A percentile compares a stretch with the other conserved stretches of the same genome.
These are phyloP conservation scores for Polyplosphaeria fusca DNA, from an alignment of 495 filamentous ascomycete species.

Conservation along the genomic window DNA sequence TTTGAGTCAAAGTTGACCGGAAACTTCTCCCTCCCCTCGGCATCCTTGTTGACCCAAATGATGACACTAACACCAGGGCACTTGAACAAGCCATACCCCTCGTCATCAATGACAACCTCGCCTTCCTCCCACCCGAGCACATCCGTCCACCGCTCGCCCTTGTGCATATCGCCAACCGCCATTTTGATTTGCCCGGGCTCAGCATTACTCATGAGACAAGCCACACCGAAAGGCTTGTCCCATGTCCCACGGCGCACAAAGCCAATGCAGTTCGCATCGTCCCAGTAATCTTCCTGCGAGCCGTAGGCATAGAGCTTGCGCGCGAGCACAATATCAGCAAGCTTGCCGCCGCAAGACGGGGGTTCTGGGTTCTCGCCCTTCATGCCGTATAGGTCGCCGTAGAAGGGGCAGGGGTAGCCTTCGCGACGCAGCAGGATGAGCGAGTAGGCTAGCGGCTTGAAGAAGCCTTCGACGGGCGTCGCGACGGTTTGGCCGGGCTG, in stretches of 20 bases:
- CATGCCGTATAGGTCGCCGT: conserved; percentile 73
- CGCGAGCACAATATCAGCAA: conserved; percentile 61
- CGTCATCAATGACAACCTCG: conserved; percentile 40
- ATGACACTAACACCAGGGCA: conserved; percentile 33
- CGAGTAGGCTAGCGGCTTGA: conserved; percentile 44
- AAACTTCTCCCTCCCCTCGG: conserved; percentile 37
- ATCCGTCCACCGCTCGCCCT: conserved; percentile 41
- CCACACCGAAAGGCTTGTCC: conserved; percentile 34
- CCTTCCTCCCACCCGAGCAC: conserved; percentile 32
- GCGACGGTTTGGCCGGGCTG: conserved; percentile 44
- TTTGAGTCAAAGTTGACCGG: conserved; percentile 38
- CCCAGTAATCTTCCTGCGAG: conserved; percentile 65
- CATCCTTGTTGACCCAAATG: conserved; percentile 40
- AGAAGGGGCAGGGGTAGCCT: conserved; percentile 71
- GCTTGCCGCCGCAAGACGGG: conserved; percentile 57
- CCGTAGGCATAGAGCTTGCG: conserved; percentile 70
- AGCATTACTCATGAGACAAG: conserved; percentile 39
- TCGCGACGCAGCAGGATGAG: conserved; percentile 61
- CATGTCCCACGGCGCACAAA: conserved; percentile 61
- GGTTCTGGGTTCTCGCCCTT: conserved; percentile 50
- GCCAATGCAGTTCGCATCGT: conserved; percentile 64
- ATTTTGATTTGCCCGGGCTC: conserved; percentile 34
- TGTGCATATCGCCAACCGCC: conserved; percentile 35
- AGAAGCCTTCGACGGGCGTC: conserved; percentile 38
- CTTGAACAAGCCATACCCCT: conserved; percentile 38